Conservation (phyloP, 805 yeast genomes). For the Schwanniomyces yamadae region DNA sequence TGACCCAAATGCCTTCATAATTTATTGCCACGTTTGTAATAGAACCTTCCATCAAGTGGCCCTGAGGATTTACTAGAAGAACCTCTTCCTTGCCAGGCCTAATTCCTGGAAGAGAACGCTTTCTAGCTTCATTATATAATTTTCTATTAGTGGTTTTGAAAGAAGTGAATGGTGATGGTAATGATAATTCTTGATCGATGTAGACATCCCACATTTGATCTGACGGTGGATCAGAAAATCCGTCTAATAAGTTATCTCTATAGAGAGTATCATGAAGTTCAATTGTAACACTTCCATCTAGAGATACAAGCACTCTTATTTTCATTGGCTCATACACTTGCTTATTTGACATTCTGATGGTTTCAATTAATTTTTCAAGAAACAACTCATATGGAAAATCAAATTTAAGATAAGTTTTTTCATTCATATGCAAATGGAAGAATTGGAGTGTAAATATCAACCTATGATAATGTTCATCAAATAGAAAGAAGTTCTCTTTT, state of each 20-base stretch:
- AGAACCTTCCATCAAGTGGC: slow-evolving; percentile 74
- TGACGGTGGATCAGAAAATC: slow-evolving; percentile 15
- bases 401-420: slow-evolving; percentile 23
- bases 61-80: slow-evolving; percentile 53
- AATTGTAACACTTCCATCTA: slow-evolving; percentile 28
- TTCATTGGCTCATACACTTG: slow-evolving; percentile 28
- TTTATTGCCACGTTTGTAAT: slow-evolving; percentile 75
- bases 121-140: slow-evolving; percentile 62
- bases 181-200: slow-evolving; percentile 52
- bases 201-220: slow-evolving; percentile 54
- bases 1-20: slow-evolving; percentile 60
- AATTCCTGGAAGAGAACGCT: slow-evolving; percentile 40
- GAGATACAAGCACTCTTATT: slow-evolving; percentile 28
- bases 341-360: slow-evolving; percentile 22
- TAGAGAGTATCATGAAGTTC: slow-evolving; percentile 31
- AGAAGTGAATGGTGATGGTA: slow-evolving; percentile 74
- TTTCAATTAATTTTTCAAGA: slow-evolving; percentile 26
- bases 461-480: slow-evolving; percentile 64
- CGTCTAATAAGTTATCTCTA: slow-evolving; percentile 29
- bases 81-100: slow-evolving; percentile 64
- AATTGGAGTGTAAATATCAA: slow-evolving; percentile 51
- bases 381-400: slow-evolving; percentile 44
- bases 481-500: slow-evolving; percentile 51
- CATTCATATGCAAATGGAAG: slow-evolving; percentile 34
- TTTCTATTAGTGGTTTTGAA: slow-evolving; percentile 80